phyloP scores from a whole-genome alignment of 257 asterid species.

The Nicotiana obtusifolia region DNA sequence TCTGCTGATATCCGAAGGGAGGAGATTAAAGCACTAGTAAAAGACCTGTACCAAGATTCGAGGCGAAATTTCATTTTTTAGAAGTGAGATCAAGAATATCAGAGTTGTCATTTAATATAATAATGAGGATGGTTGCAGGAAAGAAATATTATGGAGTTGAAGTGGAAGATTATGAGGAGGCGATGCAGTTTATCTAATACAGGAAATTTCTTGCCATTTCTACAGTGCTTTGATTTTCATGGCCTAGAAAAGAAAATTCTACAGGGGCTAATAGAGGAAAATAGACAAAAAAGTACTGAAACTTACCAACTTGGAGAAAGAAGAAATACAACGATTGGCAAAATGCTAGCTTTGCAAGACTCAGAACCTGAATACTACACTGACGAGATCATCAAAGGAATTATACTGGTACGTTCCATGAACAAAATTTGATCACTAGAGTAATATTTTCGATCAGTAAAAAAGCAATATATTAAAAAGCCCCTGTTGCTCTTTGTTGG shows the following conservation, averaged over 20 bases:
- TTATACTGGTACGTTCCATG: no score
- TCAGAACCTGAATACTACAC: no score
- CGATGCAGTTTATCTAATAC: constrained; percentile 19
- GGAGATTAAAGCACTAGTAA: constrained; percentile 14
- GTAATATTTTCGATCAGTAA: no score
- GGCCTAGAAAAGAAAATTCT: constrained; percentile 34
- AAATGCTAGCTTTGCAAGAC: no score
- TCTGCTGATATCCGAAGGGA: constrained; percentile 34
- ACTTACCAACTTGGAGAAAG: no score
- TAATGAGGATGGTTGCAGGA: constrained; percentile 35
- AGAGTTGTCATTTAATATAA: constrained; percentile 19
- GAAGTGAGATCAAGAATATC: constrained; percentile 32
- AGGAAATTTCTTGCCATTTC: constrained; percentile 47
- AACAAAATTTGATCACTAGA: no score
- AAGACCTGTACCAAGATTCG: constrained; percentile 11
- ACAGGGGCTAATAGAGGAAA: constrained; percentile 26
- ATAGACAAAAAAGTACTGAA: not conserved
- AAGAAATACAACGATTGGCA: no score
- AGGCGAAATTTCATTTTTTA: constrained; percentile 9
- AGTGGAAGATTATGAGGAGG: constrained; percentile 26
- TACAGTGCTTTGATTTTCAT: constrained; percentile 42
- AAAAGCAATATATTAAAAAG: no score
- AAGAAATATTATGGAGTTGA: constrained; percentile 12
- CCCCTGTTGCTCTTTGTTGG: no score
- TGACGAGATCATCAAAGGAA: no score